A percentile compares a stretch with the other conserved stretches of the same genome.
Conservation (phyloP, 805 yeast genomes). For the Candida orba region DNA sequence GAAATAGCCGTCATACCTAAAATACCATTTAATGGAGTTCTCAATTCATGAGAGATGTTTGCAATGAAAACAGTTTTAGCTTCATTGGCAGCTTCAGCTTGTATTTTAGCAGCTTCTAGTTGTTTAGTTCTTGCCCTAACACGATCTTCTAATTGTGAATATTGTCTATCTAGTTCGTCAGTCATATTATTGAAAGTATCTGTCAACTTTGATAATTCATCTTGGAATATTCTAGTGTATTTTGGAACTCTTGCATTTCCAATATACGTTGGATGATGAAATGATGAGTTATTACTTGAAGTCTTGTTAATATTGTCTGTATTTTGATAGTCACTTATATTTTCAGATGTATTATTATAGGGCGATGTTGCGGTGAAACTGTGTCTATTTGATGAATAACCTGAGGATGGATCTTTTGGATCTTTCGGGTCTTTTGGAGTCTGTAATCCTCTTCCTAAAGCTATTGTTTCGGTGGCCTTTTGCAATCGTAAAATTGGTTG, state of each 20-base stretch:
- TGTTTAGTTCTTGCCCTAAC: conserved; percentile 83
- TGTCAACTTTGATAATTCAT: conserved; percentile 82
- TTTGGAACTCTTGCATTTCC: conserved; percentile 38
- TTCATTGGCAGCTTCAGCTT: conserved; percentile 93
- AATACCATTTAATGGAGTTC: conserved; percentile 95
- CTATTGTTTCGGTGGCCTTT: conserved; percentile 64
- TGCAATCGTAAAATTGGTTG: conserved; percentile 74
- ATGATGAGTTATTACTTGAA: conserved; percentile 1
- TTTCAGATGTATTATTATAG: conserved; percentile 1
- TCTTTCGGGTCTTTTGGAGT: conserved; percentile 8
- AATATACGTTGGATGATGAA: conserved; percentile 26
- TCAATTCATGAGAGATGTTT: conserved; percentile 85
- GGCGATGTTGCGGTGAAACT: conserved; percentile 5
- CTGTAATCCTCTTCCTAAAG: conserved; percentile 35
- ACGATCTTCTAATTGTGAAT: conserved; percentile 78
- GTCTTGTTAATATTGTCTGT: not conserved
- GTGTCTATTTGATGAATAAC: conserved; percentile 8
- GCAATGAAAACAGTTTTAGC: conserved; percentile 94
- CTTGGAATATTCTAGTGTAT: conserved; percentile 50
- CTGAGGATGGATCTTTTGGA: conserved; percentile 9
- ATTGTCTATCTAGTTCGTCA: conserved; percentile 78
- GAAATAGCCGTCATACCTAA: conserved; percentile 93
- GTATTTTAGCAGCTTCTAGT: conserved; percentile 77
- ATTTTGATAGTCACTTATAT: not conserved
- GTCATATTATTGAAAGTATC: conserved; percentile 91